Percentiles rank a stretch among this genome's conserved stretches.
Evolutionary conservation across 148 eudicot species (phyloP).

Genomic region (Polygonum maritimum): DNA sequence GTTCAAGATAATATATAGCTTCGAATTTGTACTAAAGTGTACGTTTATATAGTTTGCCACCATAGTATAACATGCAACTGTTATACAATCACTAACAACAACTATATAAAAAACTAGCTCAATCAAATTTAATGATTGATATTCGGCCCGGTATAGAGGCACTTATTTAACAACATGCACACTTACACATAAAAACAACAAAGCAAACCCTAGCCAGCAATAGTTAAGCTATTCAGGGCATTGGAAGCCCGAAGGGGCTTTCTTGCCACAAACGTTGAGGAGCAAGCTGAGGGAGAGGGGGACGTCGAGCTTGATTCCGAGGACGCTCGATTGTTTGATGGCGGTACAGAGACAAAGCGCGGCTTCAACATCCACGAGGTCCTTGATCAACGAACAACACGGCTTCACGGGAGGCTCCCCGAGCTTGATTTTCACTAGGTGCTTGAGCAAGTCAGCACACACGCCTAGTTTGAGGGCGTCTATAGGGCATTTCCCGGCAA

Average conservation of each 20-base stretch:
- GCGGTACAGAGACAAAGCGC: constrained; percentile 2
- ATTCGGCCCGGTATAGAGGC: no score
- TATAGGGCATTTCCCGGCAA: neutral
- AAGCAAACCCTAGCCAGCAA: no score
- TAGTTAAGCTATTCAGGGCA: neutral
- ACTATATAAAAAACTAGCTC: no score
- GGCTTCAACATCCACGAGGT: neutral
- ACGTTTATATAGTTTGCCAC: no score
- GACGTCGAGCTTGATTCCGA: neutral
- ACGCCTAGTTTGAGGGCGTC: neutral
- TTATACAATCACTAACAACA: no score
- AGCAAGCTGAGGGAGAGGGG: neutral
- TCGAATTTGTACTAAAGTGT: no score
- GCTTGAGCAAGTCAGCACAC: neutral
- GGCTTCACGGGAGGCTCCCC: neutral
- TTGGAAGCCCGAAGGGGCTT: neutral
- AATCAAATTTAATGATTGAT: no score
- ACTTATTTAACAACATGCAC: no score
- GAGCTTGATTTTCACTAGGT: neutral
- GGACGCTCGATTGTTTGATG: neutral
- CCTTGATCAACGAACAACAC: neutral
- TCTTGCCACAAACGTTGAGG: neutral
- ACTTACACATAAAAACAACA: no score
- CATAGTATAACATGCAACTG: no score
- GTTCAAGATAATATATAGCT: no score